Base-by-base conservation (phyloP, 768 basidiomycete genomes). In the Mycena polygramma region DNA sequence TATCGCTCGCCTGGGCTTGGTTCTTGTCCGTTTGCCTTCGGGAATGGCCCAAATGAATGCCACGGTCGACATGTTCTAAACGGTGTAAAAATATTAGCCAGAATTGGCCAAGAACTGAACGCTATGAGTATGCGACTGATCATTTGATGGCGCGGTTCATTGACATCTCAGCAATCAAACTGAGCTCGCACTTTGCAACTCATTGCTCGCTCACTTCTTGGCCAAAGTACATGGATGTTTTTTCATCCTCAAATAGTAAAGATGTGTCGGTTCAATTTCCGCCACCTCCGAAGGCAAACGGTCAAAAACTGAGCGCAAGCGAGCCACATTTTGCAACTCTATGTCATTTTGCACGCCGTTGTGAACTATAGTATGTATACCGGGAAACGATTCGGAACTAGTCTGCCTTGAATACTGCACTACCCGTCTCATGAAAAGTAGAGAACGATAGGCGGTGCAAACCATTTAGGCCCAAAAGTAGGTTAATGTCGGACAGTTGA, bases 81-180 rank as follows among this genome's bases (percentile, higher is more conserved):
- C 13, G 13, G 51, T 26, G 7, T 53, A 11, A 24, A 24, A 53
- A 10, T 2, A 53, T 30, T 53, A 15, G 30, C 24, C 26, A 26
- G 30, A 53, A 53, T 53, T 15, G 51, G 51, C 24, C 26, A 53
- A 53, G 51, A 53, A 53, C 30, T 30, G 51, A 53, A 17, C 51
- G 51, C 51, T 53, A 53, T 53, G 51, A 14, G 30, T 26, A 26
- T 24, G 24, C 15, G 24, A 30, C 22, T 30, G 51, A 26, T 53
- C 51, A 26, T 53, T 53, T 53, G 51, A 53, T 53, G 51, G 51
- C 26, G 51, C 51, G 30, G 30, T 53, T 53, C 26, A 30, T 53
- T 53, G 51, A 53, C 51, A 53, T 53, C 26, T 30, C 51, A 53
- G 51, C 51, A 53, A 53, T 53, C 51, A 53, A 53, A 53, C 26